These are phyloP conservation scores for Iberis pinnata DNA, from an alignment of 345 rosid genomes.

Conservation along the genomic window DNA sequence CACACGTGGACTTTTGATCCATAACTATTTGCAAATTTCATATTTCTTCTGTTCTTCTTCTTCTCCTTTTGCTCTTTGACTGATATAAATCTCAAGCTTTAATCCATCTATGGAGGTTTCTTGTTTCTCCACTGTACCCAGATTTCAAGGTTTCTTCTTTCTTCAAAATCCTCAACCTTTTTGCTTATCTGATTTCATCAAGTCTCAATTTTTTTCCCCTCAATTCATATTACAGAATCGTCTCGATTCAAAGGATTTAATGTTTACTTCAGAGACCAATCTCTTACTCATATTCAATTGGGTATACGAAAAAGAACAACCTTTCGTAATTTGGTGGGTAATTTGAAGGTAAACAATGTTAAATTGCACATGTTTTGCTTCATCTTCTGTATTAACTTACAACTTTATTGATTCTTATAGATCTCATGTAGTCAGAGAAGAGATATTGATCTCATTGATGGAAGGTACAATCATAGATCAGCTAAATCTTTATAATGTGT, in stretches of 20 bases:
- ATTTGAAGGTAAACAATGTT: no score
- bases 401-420: constrained; percentile 24
- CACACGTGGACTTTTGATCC: no score
- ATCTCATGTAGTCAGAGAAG: constrained; percentile 47
- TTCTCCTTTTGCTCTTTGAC: no score
- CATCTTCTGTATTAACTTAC: neutral
- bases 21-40: no score
- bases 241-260: constrained; percentile 28
- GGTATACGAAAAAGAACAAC: constrained; percentile 34
- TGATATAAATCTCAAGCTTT: no score
- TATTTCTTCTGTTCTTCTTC: no score
- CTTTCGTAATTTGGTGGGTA: constrained; percentile 12
- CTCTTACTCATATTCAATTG: constrained; percentile 27
- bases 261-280: constrained; percentile 29
- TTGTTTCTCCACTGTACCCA: constrained; percentile 28
- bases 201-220: neutral
- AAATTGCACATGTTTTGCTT: no score
- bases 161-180: neutral
- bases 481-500: neutral
- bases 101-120: constrained; percentile 47
- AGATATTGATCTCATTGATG: constrained; percentile 46
- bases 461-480: constrained; percentile 40
- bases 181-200: neutral
- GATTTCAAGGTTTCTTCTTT: constrained; percentile 37
- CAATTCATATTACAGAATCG: constrained; percentile 40